Evolutionary conservation across 345 rosid species (phyloP), one percentile per base, ranked within the genome.

Genomic region (Tarenaya hassleriana): DNA sequence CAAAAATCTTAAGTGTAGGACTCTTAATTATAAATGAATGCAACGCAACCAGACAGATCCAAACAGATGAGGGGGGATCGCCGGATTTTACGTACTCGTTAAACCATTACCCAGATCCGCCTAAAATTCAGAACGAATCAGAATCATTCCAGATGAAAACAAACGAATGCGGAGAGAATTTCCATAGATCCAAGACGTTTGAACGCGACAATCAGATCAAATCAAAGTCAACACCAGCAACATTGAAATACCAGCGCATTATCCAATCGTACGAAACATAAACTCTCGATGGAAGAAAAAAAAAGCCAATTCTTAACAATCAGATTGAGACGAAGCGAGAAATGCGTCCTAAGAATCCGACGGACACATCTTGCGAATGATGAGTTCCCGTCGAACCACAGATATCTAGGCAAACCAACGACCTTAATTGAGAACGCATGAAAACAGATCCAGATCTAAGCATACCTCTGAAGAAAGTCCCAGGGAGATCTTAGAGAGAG

Each of bases 401-500:
- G 29, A 55, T 37, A 56, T 48, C 52, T 49, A 47, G 13, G 52
- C 34, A 14, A 41, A 55, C 33, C 40, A 34, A 52, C 38, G 14
- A n/a, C 16, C 45, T 16, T 43, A 10, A 31, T 2, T 9, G 47
- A 50, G 27, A 50, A 57, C 16, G 57, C 21, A 35, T 27, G 16
- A 48, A 33, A 10, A 41, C 14, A 64, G 63, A 56, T 64, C 47
- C 40, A 64, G 61, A 46, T 57, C 53, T 34, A 21, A 45, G 16
- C 58, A 9, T 64, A 64, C 58, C 58, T 50, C 20, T 47, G 59
- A 35, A 41, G 62, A 55, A 56, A 34, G 20, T 17, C 13, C 3
- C 16, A 6, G 35, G 33, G 45, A 47, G 60, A 52, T 51, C 56
- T 43, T 18, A 60, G 46, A 42, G 10, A 34, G 43, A 45, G n/a